Evolutionary conservation across 768 basidiomycete genomes (phyloP).

Genomic region (Hericium rajendrae): DNA sequence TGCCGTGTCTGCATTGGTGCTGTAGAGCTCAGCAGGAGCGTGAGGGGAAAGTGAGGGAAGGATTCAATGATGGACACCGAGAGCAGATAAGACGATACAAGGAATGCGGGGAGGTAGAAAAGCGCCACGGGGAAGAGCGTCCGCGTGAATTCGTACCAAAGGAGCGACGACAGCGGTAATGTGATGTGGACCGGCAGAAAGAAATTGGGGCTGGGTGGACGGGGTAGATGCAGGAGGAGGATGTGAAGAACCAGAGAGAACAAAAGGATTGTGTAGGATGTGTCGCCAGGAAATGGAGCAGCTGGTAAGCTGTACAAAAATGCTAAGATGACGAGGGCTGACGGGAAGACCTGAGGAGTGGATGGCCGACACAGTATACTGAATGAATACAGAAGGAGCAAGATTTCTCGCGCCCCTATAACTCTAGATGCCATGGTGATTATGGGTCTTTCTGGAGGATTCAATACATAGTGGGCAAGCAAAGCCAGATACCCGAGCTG

Average conservation of each 20-base stretch:
- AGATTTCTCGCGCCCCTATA: slow-evolving; percentile 25
- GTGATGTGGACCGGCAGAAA: slow-evolving; percentile 28
- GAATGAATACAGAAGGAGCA: slow-evolving; percentile 31
- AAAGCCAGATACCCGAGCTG: slow-evolving; percentile 31
- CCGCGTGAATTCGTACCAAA: slow-evolving; percentile 28
- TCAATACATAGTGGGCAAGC: slow-evolving; percentile 25
- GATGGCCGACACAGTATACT: slow-evolving; percentile 26
- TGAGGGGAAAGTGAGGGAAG: slow-evolving; percentile 10
- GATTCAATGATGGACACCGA: slow-evolving; percentile 38
- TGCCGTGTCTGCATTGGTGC: slow-evolving; percentile 41
- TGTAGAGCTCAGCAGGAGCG: slow-evolving; percentile 2
- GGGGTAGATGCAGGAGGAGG: slow-evolving; percentile 37
- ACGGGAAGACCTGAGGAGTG: slow-evolving; percentile 25
- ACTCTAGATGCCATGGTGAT: slow-evolving; percentile 14
- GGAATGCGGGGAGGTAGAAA: slow-evolving; percentile 41
- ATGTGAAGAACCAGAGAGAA: slow-evolving; percentile 32
- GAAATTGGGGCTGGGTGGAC: slow-evolving; percentile 34
- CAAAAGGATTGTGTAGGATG: slow-evolving; percentile 33
- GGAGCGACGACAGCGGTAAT: slow-evolving; percentile 37
- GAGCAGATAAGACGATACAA: slow-evolving; percentile 34
- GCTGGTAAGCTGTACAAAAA: slow-evolving; percentile 34
- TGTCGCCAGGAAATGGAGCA: slow-evolving; percentile 31
- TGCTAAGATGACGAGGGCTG: slow-evolving; percentile 29
- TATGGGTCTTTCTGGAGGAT: slow-evolving; percentile 27
- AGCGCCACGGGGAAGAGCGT: slow-evolving; percentile 30